These are phyloP conservation scores for Edaphochlamys debaryana DNA, from an alignment of 139 green algal genomes.

Conservation along the genomic window DNA sequence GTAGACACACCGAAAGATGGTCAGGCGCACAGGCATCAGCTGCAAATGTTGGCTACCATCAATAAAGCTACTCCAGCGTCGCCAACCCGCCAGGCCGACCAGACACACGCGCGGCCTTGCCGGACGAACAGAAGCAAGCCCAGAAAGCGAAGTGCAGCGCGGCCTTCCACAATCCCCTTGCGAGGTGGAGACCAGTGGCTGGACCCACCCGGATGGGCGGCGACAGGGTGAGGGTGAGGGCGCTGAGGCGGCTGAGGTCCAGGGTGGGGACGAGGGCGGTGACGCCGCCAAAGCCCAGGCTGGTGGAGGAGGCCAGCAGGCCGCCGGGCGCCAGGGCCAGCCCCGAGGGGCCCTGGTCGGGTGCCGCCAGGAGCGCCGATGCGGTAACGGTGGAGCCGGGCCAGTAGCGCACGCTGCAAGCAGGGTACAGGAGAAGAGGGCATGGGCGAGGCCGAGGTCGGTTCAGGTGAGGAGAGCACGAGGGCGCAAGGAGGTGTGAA, in stretches of 20 bases:
- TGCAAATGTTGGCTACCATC: too few relatives aligned
- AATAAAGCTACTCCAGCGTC: too few relatives aligned
- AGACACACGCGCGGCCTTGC: too few relatives aligned
- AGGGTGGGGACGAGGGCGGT: not conserved
- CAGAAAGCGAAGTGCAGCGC: too few relatives aligned
- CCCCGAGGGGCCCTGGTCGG: not conserved
- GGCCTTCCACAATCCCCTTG: too few relatives aligned
- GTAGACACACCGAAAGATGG: not conserved
- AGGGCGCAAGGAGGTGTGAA: not conserved
- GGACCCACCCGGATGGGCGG: not conserved
- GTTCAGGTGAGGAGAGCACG: too few relatives aligned
- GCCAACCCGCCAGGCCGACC: too few relatives aligned
- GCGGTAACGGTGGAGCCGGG: not conserved
- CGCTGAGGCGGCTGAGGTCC: not conserved
- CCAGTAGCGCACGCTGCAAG: conserved; percentile 12
- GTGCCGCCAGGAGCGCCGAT: conserved; percentile 6
- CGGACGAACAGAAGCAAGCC: too few relatives aligned
- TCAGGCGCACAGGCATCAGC: not conserved
- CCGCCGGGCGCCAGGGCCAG: too few relatives aligned
- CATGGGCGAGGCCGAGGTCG: not conserved
- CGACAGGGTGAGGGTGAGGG: not conserved
- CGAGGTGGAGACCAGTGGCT: too few relatives aligned
- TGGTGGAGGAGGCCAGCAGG: not conserved
- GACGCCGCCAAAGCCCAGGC: not conserved
- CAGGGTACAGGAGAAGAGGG: not conserved